Conservation (phyloP, 257 asterid species). For the Verbena officinalis region DNA sequence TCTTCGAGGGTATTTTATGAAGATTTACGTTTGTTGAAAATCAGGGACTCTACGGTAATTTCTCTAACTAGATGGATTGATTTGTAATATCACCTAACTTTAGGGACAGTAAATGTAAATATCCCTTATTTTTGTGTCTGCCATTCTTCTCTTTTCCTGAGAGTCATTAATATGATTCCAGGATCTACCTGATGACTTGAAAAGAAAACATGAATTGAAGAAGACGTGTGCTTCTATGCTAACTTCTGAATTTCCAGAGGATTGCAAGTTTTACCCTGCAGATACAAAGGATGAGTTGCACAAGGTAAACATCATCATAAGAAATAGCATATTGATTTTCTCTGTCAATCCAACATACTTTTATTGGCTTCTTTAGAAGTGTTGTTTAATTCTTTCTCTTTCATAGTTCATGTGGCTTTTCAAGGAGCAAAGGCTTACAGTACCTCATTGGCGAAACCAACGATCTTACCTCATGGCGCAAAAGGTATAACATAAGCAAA, state of each 20-base stretch:
- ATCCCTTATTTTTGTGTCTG: background rate
- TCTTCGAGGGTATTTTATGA: too few relatives aligned
- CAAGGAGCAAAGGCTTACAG: conserved; percentile 82
- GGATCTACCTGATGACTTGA: conserved; percentile 77
- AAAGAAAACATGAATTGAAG: conserved; percentile 68
- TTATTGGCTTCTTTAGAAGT: conserved; percentile 19
- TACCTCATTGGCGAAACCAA: conserved; percentile 88
- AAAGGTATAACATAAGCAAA: conserved; percentile 48
- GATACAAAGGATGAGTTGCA: conserved; percentile 85
- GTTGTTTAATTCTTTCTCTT: conserved; percentile 23
- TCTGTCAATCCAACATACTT: conserved; percentile 4
- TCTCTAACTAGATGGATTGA: too few relatives aligned
- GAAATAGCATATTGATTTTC: conserved; percentile 8
- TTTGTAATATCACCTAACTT: too few relatives aligned
- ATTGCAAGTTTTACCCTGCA: conserved; percentile 85
- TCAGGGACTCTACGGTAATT: too few relatives aligned
- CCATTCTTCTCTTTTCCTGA: background rate
- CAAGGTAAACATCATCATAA: conserved; percentile 55
- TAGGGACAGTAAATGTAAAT: too few relatives aligned
- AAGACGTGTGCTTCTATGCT: conserved; percentile 64
- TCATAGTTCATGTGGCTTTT: conserved; percentile 75
- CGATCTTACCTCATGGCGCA: conserved; percentile 85
- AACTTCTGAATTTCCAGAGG: conserved; percentile 91
- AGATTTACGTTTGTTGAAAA: too few relatives aligned
- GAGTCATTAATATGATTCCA: conserved; percentile 32